Evolutionary conservation across 352 stramenopile genomes (phyloP).

Genomic region (Phytophthora quininea): DNA sequence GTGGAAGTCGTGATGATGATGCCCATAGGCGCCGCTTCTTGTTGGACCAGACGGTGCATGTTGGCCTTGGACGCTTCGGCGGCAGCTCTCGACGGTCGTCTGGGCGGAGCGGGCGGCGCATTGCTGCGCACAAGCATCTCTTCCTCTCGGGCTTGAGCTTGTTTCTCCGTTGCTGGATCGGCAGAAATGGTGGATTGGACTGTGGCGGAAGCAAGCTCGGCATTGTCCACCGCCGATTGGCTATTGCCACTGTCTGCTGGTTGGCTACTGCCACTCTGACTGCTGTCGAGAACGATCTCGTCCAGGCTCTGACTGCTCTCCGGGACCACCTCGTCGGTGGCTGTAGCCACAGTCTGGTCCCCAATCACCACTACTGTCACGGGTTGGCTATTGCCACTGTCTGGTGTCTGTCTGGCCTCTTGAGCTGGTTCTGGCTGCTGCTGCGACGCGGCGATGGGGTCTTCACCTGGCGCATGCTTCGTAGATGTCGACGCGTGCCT

Average conservation of each 20-base stretch:
- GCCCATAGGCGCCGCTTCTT: constrained; percentile 10
- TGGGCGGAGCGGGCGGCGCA: background rate
- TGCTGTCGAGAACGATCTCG: background rate
- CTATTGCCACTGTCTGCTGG: constrained; percentile 1
- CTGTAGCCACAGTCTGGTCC: too few species aligned
- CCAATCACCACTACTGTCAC: too few species aligned
- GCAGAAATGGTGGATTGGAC: background rate
- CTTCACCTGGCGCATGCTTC: too few species aligned
- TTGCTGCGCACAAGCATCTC: too few species aligned
- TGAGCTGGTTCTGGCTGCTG: too few species aligned
- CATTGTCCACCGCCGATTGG: background rate
- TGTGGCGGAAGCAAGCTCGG: background rate
- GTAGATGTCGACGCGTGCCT: too few species aligned
- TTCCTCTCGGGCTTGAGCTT: background rate
- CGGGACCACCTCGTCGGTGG: background rate
- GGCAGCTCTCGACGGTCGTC: constrained; percentile 23
- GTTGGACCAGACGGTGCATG: constrained; percentile 20
- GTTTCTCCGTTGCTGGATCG: background rate
- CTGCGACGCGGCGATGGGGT: too few species aligned
- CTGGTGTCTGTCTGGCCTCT: too few species aligned
- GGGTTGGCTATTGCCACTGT: too few species aligned
- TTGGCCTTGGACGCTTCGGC: constrained; percentile 18
- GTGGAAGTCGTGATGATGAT: constrained; percentile 10
- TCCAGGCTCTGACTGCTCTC: background rate
- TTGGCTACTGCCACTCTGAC: constrained; percentile 4